phyloP scores from a whole-genome alignment of 2,329 filamentous ascomycete species.

The Didymosphaeria variabile region DNA sequence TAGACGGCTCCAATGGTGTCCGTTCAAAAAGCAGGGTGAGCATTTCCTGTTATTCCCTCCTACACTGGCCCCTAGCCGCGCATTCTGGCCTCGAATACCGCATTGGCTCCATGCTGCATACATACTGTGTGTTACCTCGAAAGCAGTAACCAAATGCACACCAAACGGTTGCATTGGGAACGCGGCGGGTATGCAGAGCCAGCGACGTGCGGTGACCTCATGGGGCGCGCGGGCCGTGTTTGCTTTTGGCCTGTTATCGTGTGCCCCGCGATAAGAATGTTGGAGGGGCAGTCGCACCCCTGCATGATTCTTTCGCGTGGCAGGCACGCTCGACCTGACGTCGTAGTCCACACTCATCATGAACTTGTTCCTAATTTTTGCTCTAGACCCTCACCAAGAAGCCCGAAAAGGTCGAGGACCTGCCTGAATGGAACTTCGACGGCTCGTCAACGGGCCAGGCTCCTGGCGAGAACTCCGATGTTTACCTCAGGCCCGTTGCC shows the following conservation, averaged over 20 bases:
- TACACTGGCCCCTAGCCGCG: neutral
- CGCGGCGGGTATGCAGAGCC: neutral
- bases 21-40: conserved; percentile 97
- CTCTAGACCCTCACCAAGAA: conserved; percentile 69
- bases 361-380: neutral
- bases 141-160: neutral
- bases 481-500: conserved; percentile 91
- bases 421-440: conserved; percentile 83
- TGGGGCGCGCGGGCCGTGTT: conserved; percentile 14
- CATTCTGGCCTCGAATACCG: neutral
- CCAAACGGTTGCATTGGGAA: neutral
- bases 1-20: conserved; percentile 81
- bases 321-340: conserved; percentile 10
- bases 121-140: neutral
- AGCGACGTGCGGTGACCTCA: conserved; percentile 20
- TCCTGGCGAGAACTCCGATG: conserved; percentile 93
- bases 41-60: conserved; percentile 24
- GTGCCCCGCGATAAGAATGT: conserved; percentile 42
- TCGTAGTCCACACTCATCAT: neutral
- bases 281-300: conserved; percentile 16
- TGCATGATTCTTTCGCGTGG: conserved; percentile 7
- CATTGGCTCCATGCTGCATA: neutral
- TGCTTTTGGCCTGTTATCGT: conserved; percentile 42
- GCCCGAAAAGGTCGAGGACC: conserved; percentile 67
- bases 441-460: conserved; percentile 94